Conservation (phyloP, 192 early-diverging fungal species). For the Pilaira anomala region DNA sequence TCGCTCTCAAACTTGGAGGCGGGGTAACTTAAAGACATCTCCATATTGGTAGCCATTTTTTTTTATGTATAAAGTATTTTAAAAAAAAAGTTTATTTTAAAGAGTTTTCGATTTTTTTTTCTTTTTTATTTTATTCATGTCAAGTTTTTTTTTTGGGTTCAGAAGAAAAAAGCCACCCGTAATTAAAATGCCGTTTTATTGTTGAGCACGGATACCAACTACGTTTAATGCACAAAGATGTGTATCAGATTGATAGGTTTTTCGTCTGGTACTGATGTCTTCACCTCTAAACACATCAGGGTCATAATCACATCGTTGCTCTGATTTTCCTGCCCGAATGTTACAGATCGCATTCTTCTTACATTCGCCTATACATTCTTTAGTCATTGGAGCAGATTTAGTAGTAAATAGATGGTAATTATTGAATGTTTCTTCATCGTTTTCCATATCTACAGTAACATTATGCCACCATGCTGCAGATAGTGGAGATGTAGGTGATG, state of each 20-base stretch:
- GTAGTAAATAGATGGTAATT: conserved; percentile 40
- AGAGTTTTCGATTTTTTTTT: neutral
- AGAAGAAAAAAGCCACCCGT: conserved; percentile 3
- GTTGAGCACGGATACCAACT: neutral
- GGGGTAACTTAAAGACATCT: conserved; percentile 33
- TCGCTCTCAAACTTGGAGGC: conserved; percentile 53
- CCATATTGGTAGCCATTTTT: conserved; percentile 29
- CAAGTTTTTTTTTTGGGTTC: conserved; percentile 9
- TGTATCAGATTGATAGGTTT: neutral
- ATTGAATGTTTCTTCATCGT: conserved; percentile 34
- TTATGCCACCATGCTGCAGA: conserved; percentile 52
- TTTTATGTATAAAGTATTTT: neutral
- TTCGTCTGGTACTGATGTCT: neutral
- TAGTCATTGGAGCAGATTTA: conserved; percentile 34
- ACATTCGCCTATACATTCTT: conserved; percentile 29
- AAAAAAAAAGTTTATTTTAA: neutral
- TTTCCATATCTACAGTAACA: conserved; percentile 45
- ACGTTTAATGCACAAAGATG: conserved; percentile 18
- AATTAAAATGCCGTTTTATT: neutral
- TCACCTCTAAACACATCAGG: conserved; percentile 18
- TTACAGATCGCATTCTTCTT: conserved; percentile 26
- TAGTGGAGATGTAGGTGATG: conserved; percentile 29
- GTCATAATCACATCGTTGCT: conserved; percentile 37
- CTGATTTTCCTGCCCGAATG: conserved; percentile 38
- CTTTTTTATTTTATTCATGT: too few relatives aligned